Conservation (phyloP, 176 grass and related monocot genomes). For the Avena insularis region DNA sequence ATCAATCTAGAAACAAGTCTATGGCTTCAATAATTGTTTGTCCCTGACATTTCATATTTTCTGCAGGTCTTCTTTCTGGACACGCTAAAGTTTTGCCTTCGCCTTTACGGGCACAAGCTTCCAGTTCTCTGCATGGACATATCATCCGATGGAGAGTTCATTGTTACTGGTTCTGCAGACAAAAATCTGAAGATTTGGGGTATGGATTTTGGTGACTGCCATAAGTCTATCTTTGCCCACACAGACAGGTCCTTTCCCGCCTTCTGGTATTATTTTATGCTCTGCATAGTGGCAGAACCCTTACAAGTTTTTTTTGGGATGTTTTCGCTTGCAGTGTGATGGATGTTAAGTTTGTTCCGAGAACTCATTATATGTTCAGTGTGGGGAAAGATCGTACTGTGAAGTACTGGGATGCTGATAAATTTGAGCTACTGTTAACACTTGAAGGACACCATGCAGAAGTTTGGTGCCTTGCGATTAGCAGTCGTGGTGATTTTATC, state of each 20-base stretch:
- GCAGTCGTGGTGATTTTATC: constrained; percentile 89
- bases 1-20: constrained; percentile 15
- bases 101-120: constrained; percentile 86
- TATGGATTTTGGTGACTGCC: constrained; percentile 97
- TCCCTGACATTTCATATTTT: constrained; percentile 39
- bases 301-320: constrained; percentile 26
- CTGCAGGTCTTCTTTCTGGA: constrained; percentile 86
- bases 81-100: constrained; percentile 76
- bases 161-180: constrained; percentile 93
- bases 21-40: constrained; percentile 19
- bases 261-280: constrained; percentile 14
- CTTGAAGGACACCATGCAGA: constrained; percentile 98
- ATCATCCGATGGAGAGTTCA: constrained; percentile 83
- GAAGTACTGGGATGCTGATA: constrained; percentile 99
- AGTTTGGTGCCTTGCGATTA: constrained; percentile 89
- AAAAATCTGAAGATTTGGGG: constrained; percentile 98
- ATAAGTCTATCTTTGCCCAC: constrained; percentile 91
- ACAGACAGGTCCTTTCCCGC: constrained; percentile 63
- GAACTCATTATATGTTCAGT: constrained; percentile 94
- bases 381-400: constrained; percentile 92
- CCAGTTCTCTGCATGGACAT: constrained; percentile 98
- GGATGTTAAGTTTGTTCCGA: constrained; percentile 93
- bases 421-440: constrained; percentile 93
- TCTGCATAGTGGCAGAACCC: not conserved
- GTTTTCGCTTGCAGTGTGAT: constrained; percentile 69